These are phyloP conservation scores for Pestalotiopsis sp. DNA, from an alignment of 2,329 filamentous ascomycete species.

Conservation along the genomic window DNA sequence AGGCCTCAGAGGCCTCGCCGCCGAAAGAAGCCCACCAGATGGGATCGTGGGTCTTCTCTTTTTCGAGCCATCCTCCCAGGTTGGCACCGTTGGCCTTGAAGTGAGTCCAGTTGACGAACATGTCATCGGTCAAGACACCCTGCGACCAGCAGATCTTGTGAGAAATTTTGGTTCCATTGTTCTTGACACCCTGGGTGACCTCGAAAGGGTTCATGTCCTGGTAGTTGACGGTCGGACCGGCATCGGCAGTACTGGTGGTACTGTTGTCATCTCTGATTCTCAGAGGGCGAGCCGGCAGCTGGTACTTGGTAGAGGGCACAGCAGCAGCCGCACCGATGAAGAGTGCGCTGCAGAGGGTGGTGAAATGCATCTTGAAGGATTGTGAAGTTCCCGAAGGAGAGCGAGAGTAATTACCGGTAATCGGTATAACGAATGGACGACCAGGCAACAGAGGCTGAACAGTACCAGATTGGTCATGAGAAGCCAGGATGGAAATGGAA, in stretches of 20 bases:
- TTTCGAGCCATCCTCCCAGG: slow-evolving; percentile 4
- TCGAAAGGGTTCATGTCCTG: slow-evolving; percentile 8
- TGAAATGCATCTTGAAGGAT: slow-evolving; percentile 2
- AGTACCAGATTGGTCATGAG: not conserved
- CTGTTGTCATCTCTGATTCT: not conserved
- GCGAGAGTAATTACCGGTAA: slow-evolving; percentile 1
- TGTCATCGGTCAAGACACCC: slow-evolving; percentile 2
- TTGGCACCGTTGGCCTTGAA: slow-evolving; percentile 10
- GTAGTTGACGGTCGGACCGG: not conserved
- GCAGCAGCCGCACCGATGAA: not conserved
- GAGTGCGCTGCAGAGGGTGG: not conserved
- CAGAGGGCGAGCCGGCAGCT: not conserved
- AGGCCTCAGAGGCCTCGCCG: slow-evolving; percentile 16
- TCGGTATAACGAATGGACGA: not conserved
- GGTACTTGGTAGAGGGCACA: not conserved
- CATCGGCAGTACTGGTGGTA: not conserved
- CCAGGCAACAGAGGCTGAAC: slow-evolving; percentile 2
- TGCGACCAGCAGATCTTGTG: slow-evolving; percentile 6
- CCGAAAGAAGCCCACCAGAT: slow-evolving; percentile 4
- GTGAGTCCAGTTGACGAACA: slow-evolving; percentile 4
- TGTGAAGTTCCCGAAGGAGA: not conserved
- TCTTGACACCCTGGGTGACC: not conserved
- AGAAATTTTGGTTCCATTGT: not conserved
- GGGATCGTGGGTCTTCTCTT: slow-evolving; percentile 5
- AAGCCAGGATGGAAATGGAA: not conserved